phyloP scores from a whole-genome alignment of 176 grass and related monocot species.

The Tuctoria greenei region DNA sequence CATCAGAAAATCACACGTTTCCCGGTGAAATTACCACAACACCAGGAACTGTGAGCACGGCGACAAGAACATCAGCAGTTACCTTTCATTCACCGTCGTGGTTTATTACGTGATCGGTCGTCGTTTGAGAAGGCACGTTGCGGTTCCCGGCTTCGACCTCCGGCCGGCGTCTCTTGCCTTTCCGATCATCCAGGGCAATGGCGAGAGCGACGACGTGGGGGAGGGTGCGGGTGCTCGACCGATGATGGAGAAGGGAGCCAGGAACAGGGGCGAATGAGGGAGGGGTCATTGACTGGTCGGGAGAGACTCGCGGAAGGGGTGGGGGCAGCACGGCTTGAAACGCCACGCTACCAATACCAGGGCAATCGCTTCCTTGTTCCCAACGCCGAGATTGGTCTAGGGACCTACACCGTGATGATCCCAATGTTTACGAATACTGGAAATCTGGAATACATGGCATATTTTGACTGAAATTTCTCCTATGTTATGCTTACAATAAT shows the following conservation, averaged over 20 bases:
- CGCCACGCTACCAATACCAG: background rate
- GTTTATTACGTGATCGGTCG: slow-evolving; percentile 39
- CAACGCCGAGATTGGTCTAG: no score
- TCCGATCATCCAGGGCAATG: background rate
- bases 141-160: background rate
- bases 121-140: slow-evolving; percentile 27
- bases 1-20: background rate
- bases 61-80: slow-evolving; percentile 39
- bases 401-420: no score
- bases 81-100: slow-evolving; percentile 24
- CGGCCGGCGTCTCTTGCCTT: background rate
- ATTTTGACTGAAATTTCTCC: no score
- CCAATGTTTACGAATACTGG: no score
- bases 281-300: slow-evolving; percentile 17
- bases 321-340: slow-evolving; percentile 31
- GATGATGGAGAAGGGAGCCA: slow-evolving; percentile 2
- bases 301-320: slow-evolving; percentile 39
- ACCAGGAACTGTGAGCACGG: background rate
- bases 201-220: slow-evolving; percentile 15
- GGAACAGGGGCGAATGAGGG: background rate
- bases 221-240: background rate
- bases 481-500: no score
- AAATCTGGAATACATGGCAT: no score
- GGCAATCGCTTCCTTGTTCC: background rate
- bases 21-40: background rate